These are phyloP conservation scores for Talaromyces borbonicus DNA, from an alignment of 495 filamentous ascomycete genomes.

Conservation along the genomic window DNA sequence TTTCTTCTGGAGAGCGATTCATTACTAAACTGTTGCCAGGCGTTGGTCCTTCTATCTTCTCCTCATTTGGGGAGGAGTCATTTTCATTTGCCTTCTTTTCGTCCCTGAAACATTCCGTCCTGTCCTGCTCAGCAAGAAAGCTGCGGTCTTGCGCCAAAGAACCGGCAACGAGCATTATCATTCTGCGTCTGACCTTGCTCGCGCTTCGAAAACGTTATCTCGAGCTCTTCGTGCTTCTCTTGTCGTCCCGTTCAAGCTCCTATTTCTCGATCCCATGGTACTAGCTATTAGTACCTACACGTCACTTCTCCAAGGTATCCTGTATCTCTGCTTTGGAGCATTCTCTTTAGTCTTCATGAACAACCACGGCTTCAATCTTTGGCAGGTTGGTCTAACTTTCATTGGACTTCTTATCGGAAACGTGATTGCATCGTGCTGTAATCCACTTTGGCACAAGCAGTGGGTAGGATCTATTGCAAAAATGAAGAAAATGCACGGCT, in stretches of 20 bases:
- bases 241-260: slow-evolving; percentile 59
- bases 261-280: slow-evolving; percentile 63
- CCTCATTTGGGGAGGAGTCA: slow-evolving; percentile 51
- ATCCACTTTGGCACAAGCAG: slow-evolving; percentile 51
- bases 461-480: slow-evolving; percentile 41
- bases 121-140: slow-evolving; percentile 53
- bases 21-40: too few species aligned
- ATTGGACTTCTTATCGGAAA: slow-evolving; percentile 58
- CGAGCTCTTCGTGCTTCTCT: too few species aligned
- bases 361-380: slow-evolving; percentile 57
- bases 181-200: too few species aligned
- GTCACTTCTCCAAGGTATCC: slow-evolving; percentile 57
- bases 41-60: slow-evolving; percentile 66
- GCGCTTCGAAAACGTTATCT: too few species aligned
- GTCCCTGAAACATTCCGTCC: slow-evolving; percentile 69
- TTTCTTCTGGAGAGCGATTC: too few species aligned
- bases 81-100: slow-evolving; percentile 46
- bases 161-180: slow-evolving; percentile 45
- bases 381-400: slow-evolving; percentile 58
- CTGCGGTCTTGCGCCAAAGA: slow-evolving; percentile 45
- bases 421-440: slow-evolving; percentile 41
- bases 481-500: slow-evolving; percentile 32
- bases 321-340: slow-evolving; percentile 77
- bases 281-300: slow-evolving; percentile 56
- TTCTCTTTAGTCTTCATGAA: slow-evolving; percentile 59